These are phyloP conservation scores for Linnemannia schmuckeri DNA, from an alignment of 192 early-diverging fungal species.

Conservation along the genomic window DNA sequence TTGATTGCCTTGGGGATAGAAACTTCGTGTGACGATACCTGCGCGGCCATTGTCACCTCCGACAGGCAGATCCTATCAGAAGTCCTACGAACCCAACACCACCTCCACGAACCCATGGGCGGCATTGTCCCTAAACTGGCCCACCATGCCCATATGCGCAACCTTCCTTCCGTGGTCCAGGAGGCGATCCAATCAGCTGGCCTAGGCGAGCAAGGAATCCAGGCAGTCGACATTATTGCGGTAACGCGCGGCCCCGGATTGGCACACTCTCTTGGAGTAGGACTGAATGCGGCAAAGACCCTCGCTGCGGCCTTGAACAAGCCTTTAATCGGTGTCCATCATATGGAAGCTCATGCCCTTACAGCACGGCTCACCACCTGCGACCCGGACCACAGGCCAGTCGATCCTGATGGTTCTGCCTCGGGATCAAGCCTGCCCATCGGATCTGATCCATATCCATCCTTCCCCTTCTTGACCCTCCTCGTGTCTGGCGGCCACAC, in stretches of 20 bases:
- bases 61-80: constrained; percentile 75
- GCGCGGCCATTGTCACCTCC: constrained; percentile 77
- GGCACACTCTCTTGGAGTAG: constrained; percentile 74
- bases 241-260: constrained; percentile 85
- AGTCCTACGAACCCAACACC: constrained; percentile 71
- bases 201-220: constrained; percentile 52
- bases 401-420: not conserved
- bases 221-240: constrained; percentile 77
- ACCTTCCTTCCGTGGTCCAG: constrained; percentile 73
- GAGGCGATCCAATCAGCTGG: constrained; percentile 69
- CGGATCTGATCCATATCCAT: constrained; percentile 48
- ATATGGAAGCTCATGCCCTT: constrained; percentile 89
- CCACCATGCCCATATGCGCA: constrained; percentile 71
- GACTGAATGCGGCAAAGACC: constrained; percentile 79
- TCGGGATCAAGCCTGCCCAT: not conserved
- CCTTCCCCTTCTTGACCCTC: constrained; percentile 79
- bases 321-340: constrained; percentile 84
- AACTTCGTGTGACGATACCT: constrained; percentile 87
- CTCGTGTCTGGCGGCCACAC: constrained; percentile 87
- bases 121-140: constrained; percentile 83
- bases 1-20: constrained; percentile 77
- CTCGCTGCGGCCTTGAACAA: constrained; percentile 75
- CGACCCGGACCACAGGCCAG: constrained; percentile 17
- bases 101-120: constrained; percentile 78
- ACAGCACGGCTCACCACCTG: constrained; percentile 74